phyloP scores from a whole-genome alignment of 108 stramenopile species.

The Aureococcus anophagefferens region DNA sequence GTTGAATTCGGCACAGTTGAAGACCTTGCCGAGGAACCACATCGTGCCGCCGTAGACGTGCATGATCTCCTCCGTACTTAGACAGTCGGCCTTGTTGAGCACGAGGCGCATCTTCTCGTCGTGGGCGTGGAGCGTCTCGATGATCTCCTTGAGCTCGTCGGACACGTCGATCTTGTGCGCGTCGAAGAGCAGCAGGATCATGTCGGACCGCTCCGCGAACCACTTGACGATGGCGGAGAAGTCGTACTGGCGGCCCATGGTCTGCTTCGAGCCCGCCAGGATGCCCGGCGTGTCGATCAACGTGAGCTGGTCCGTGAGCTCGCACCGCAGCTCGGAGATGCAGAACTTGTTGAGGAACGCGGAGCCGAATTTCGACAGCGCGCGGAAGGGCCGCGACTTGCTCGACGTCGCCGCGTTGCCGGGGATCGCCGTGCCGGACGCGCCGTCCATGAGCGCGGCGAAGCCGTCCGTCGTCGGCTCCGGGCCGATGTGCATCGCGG shows the following conservation, averaged over 20 bases:
- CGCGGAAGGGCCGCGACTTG: constrained; percentile 40
- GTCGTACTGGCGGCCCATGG: constrained; percentile 36
- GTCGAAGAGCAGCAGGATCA: constrained; percentile 56
- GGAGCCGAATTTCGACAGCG: constrained; percentile 48
- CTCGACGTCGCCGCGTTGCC: constrained; percentile 52
- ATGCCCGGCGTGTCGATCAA: constrained; percentile 58
- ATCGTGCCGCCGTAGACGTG: constrained; percentile 55
- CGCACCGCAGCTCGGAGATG: not conserved
- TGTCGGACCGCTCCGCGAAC: constrained; percentile 54
- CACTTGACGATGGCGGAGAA: constrained; percentile 31
- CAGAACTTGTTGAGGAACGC: constrained; percentile 46
- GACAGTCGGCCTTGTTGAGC: constrained; percentile 57
- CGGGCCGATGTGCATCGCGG: constrained; percentile 59
- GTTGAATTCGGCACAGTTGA: no score
- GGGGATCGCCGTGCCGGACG: constrained; percentile 43
- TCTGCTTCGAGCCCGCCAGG: constrained; percentile 55
- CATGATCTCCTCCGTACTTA: constrained; percentile 54
- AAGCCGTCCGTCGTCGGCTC: constrained; percentile 61
- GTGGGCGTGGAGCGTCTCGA: constrained; percentile 37
- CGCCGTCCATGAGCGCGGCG: constrained; percentile 45
- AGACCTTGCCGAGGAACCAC: constrained; percentile 54
- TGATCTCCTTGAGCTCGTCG: constrained; percentile 54
- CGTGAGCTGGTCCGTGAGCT: constrained; percentile 33
- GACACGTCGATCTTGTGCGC: constrained; percentile 61
- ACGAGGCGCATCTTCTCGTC: constrained; percentile 54